Evolutionary conservation across 2,329 filamentous ascomycete species (phyloP).

Genomic region (Pyrenophora tritici-repentis): DNA sequence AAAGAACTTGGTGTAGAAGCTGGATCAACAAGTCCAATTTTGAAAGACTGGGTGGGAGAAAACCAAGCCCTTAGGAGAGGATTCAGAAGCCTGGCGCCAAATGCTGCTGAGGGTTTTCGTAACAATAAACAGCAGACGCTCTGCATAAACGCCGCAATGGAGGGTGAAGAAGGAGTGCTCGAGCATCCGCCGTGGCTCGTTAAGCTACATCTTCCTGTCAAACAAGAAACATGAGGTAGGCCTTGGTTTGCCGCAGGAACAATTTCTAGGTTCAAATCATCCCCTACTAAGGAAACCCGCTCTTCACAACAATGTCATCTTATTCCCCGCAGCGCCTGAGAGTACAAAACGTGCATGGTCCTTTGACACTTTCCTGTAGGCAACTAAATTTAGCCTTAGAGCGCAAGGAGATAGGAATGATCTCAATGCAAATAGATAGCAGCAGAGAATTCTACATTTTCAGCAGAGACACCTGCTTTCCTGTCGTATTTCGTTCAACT

Average conservation of each 20-base stretch:
- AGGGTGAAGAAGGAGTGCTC: conserved; percentile 53
- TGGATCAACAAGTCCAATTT: conserved; percentile 16
- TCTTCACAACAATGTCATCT: too few species aligned
- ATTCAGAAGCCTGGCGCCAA: conserved; percentile 32
- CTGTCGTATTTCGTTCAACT: background rate
- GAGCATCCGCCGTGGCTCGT: conserved; percentile 60
- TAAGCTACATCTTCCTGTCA: too few species aligned
- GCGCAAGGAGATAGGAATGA: too few species aligned
- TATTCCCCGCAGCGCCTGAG: too few species aligned
- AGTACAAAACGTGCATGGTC: too few species aligned
- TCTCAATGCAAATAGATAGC: background rate
- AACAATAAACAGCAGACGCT: conserved; percentile 56
- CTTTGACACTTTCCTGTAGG: too few species aligned
- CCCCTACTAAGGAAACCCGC: too few species aligned
- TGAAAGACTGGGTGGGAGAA: conserved; percentile 28
- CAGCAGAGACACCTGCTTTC: background rate
- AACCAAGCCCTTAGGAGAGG: conserved; percentile 30
- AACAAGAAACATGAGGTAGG: too few species aligned
- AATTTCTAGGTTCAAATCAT: too few species aligned
- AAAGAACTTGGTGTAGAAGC: conserved; percentile 1
- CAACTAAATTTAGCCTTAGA: too few species aligned
- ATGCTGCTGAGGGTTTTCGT: conserved; percentile 28
- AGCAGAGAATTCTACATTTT: too few species aligned
- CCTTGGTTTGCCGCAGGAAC: too few species aligned
- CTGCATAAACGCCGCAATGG: conserved; percentile 62